These are phyloP conservation scores for Pezicula neosporulosa DNA, from an alignment of 2,329 filamentous ascomycete genomes.

Conservation along the genomic window DNA sequence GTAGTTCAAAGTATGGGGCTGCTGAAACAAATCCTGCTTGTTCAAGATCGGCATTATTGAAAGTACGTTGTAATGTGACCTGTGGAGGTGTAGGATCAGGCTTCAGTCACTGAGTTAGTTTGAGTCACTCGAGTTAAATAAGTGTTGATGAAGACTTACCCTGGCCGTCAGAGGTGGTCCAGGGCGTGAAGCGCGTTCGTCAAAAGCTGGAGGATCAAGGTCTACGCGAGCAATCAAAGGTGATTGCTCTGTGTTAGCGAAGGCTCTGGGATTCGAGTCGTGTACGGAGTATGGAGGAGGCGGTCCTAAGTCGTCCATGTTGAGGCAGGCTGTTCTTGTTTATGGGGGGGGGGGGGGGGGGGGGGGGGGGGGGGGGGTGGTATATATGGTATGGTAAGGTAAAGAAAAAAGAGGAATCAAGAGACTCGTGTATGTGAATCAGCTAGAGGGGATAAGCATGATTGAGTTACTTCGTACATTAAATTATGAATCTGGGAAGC, in stretches of 20 bases:
- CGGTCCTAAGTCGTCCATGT: neutral
- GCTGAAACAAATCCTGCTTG: constrained; percentile 8
- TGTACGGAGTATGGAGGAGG: neutral
- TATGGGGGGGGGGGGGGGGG: no score
- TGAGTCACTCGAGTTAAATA: neutral
- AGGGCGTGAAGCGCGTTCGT: neutral
- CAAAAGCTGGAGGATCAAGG: neutral
- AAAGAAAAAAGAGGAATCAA: neutral
- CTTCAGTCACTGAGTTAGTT: neutral
- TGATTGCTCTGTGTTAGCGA: neutral
- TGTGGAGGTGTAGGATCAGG: no score
- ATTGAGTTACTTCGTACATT: no score
- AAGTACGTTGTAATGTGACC: neutral
- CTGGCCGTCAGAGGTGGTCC: neutral
- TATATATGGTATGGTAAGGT: no score
- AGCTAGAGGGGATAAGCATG: no score
- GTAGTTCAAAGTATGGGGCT: constrained; percentile 11
- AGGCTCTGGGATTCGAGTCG: neutral
- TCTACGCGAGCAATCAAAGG: neutral
- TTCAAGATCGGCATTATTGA: neutral
- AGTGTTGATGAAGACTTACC: neutral
- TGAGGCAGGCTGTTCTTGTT: neutral
- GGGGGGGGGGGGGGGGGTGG: no score
- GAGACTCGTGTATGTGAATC: no score
- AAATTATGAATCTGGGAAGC: no score